phyloP scores from a whole-genome alignment of 1,284 basidiomycete species.

The Microstroma glucosiphilum region DNA sequence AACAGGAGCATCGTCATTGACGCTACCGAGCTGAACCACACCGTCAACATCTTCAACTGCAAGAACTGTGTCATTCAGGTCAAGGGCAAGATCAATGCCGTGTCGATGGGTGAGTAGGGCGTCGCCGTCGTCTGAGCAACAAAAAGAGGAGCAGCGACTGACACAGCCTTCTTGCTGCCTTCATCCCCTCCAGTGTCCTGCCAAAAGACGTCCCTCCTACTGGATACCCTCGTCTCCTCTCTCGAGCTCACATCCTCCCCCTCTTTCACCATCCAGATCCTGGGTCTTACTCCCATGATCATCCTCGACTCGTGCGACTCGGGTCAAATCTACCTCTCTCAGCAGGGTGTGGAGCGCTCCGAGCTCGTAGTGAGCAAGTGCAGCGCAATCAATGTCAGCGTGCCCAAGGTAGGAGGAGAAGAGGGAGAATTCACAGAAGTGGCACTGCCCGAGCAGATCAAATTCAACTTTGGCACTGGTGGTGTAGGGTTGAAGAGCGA shows the following conservation, averaged over 20 bases:
- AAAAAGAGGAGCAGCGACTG: neutral
- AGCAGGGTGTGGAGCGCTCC: conserved; percentile 63
- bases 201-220: conserved; percentile 76
- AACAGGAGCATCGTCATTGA: conserved; percentile 69
- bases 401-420: conserved; percentile 80
- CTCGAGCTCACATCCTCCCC: conserved; percentile 82
- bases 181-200: conserved; percentile 65
- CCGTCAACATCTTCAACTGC: conserved; percentile 83
- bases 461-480: neutral
- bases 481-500: conserved; percentile 1
- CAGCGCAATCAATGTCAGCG: conserved; percentile 82
- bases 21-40: conserved; percentile 73
- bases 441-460: conserved; percentile 88
- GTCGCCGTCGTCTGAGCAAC: neutral
- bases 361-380: conserved; percentile 96
- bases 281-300: conserved; percentile 80
- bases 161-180: neutral
- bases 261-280: conserved; percentile 87
- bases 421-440: conserved; percentile 86
- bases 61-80: conserved; percentile 81
- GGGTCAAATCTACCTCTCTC: conserved; percentile 88
- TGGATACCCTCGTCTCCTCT: conserved; percentile 85
- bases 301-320: conserved; percentile 91
- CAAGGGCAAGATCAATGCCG: conserved; percentile 91
- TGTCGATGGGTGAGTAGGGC: conserved; percentile 67